Base-by-base conservation (phyloP, 306 rosid genomes). In the Trifolium dubium region DNA sequence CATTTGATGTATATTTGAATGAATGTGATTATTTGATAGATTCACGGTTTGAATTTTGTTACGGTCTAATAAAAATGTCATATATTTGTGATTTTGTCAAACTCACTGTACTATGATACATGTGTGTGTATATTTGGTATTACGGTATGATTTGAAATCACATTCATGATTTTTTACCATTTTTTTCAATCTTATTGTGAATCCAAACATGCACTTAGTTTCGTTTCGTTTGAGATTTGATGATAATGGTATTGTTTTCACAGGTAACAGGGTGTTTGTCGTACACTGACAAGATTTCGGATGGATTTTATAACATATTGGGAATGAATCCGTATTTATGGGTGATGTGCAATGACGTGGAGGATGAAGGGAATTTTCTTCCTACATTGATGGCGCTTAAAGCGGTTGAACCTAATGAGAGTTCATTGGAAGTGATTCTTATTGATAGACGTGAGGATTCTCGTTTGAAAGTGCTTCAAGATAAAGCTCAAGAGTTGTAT, bases 191-290 rank as follows among this genome's bases (percentile, higher is more conserved):
- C n/a, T 43, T 13, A 34, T 6, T 9, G 40, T 2, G 2, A 37
- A 10, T 43, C 14, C 56, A 6, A 50, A 50, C 56, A 11, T n/a
- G 1, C 55, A 5, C n/a, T 49, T 14, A n/a, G 54, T 49, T 15
- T 32, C 0, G 31, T 44, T 11, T 44, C 0, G 31, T 44, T 11
- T 44, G 50, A 44, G 50, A 44, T 13, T 32, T 6, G 34, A 34
- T 37, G 4, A 32, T 64, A 30, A 51, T 9, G 4, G 23, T 11
- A 11, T 60, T 40, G 17, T 8, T 69, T 71, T 5, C 11, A 23
- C 91, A 95, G 98, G 97, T 90, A 46, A 95, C 88, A 64, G 99
- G 99, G 37, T 87, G 98, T 80, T 89, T 95, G 83, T 95, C 99
- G 53, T 95, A 95, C 87, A 81, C 88, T 10, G 98, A 92, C 67